Evolutionary conservation across 495 filamentous ascomycete species (phyloP), one percentile per base, ranked within the genome.

Genomic region (Friedmanniomyces simplex): DNA sequence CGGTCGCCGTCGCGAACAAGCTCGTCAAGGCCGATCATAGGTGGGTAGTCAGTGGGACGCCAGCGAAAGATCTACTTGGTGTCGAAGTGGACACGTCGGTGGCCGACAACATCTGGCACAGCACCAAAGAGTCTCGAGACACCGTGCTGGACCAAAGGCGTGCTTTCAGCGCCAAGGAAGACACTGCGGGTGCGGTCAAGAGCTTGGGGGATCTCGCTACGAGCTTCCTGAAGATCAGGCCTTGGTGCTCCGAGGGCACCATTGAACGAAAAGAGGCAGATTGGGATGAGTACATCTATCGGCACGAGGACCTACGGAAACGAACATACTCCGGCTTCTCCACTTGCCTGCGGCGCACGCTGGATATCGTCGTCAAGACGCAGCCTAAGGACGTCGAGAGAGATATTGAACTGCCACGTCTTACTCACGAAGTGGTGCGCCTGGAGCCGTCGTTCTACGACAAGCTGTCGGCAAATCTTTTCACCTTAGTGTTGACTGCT

Each of bases 11-110:
- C 10, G 72, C 91, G 0, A 79, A 85, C 21, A 75, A 78, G 48
- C 74, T 97, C 6, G 57, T 70, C 12, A 76, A 80, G 30, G 77
- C 88, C 22, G 80, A 89, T 34, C 78, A 87, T 12, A 80, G 85
- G 21, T 97, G 91, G 91, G 79, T 96, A 16, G 87, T 96, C 2
- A 93, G 88, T 1, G 91, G 91, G 52, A 97, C 91, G 0, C 91
- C 91, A 14, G 87, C 90, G 11, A 83, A 79, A 57, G 84, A 89
- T 41, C 75, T 97, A 0, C 82, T 87, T 41, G 88, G 90, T 1
- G 77, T 94, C 0, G 81, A 84, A 63, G 75, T 85, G 5, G 83
- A 81, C 42, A 66, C 82, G 52, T 77, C 77, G 3, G 74, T 73
- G 1, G 42, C 60, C 10, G 56, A 69, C 18, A 61, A 54, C 42